These are phyloP conservation scores for Zymoseptoria pseudotritici DNA, from an alignment of 2,329 filamentous ascomycete species.

Conservation along the genomic window DNA sequence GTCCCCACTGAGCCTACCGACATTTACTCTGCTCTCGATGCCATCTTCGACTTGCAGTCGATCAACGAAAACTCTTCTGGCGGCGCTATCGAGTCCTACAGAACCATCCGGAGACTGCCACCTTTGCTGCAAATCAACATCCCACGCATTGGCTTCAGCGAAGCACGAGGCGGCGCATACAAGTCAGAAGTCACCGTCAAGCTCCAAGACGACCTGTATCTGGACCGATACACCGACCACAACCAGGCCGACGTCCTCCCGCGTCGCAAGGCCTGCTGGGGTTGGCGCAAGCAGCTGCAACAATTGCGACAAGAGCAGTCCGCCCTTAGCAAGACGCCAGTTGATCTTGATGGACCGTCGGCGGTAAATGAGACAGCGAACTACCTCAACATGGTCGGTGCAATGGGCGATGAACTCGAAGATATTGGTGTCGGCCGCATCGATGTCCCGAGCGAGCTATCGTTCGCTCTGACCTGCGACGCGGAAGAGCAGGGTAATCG, in stretches of 20 bases:
- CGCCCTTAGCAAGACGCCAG: conserved; percentile 16
- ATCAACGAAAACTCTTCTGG: conserved; percentile 54
- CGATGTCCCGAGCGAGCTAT: conserved; percentile 35
- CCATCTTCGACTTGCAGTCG: conserved; percentile 73
- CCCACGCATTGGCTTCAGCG: conserved; percentile 69
- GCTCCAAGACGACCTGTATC: conserved; percentile 72
- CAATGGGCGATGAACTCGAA: conserved; percentile 32
- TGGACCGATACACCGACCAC: conserved; percentile 79
- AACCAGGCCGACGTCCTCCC: conserved; percentile 54
- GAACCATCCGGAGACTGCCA: conserved; percentile 57
- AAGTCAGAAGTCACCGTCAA: conserved; percentile 73
- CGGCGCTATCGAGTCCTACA: conserved; percentile 51
- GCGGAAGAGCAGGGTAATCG: conserved; percentile 40
- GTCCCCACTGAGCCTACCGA: conserved; percentile 53
- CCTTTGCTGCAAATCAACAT: conserved; percentile 86
- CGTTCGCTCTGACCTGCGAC: conserved; percentile 39
- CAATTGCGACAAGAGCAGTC: conserved; percentile 25
- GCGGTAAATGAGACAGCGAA: conserved; percentile 29
- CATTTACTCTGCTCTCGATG: conserved; percentile 78
- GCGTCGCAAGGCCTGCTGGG: conserved; percentile 65
- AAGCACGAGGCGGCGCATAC: conserved; percentile 45
- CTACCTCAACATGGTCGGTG: conserved; percentile 38
- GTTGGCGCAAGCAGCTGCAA: conserved; percentile 56
- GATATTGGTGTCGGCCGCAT: conserved; percentile 29
- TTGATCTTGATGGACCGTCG: conserved; percentile 21